Conservation (phyloP, 768 basidiomycete species). For the Lepiota brunneoincarnata region DNA sequence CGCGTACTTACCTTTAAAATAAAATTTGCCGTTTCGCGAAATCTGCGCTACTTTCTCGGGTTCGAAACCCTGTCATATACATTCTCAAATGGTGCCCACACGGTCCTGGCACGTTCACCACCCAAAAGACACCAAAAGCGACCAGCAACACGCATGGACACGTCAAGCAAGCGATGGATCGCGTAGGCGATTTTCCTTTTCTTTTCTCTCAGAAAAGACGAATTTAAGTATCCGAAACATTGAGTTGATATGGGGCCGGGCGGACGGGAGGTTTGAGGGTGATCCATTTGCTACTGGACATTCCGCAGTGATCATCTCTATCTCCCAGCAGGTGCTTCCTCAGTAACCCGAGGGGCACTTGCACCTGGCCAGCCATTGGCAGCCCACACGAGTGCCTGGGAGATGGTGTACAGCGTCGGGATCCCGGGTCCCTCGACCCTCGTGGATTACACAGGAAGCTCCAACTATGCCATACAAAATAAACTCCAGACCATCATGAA, state of each 20-base stretch:
- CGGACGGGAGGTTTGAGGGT: neutral
- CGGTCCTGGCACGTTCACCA: neutral
- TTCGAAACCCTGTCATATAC: too few relatives aligned
- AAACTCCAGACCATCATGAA: neutral
- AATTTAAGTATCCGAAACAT: neutral
- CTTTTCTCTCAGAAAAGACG: constrained; percentile 2
- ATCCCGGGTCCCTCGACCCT: neutral
- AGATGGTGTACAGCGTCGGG: neutral
- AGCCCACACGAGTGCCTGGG: neutral
- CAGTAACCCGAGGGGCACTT: too few relatives aligned
- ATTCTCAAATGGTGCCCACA: neutral
- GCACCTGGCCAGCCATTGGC: neutral
- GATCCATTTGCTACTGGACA: neutral
- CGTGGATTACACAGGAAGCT: neutral
- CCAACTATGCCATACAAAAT: neutral
- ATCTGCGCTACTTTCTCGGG: too few relatives aligned
- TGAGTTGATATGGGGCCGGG: neutral
- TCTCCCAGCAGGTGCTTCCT: neutral
- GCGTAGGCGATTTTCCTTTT: neutral
- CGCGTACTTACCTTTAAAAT: too few relatives aligned
- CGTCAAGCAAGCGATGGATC: neutral
- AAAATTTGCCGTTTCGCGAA: too few relatives aligned
- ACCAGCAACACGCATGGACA: too few relatives aligned
- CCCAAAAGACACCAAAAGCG: too few relatives aligned
- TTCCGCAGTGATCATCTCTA: neutral